These are phyloP conservation scores for Sclerospora graminicola DNA, from an alignment of 352 stramenopile genomes.

Conservation along the genomic window DNA sequence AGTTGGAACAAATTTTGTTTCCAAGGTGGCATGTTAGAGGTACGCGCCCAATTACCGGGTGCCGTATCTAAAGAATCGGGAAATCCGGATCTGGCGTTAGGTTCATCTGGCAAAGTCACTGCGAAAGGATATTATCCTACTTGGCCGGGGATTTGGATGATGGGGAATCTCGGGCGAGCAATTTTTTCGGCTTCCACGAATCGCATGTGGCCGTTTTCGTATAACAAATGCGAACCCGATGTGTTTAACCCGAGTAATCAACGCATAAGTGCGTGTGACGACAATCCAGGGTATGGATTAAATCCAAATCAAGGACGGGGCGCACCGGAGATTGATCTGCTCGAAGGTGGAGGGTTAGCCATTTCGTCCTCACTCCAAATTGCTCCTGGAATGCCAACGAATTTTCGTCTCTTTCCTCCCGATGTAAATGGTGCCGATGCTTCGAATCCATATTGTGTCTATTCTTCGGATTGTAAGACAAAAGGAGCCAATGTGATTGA, in stretches of 20 bases:
- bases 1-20: slow-evolving; percentile 93
- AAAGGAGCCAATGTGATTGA: slow-evolving; percentile 31
- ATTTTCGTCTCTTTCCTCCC: slow-evolving; percentile 15
- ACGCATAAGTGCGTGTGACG: slow-evolving; percentile 73
- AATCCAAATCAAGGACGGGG: slow-evolving; percentile 76
- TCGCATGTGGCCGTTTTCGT: slow-evolving; percentile 91
- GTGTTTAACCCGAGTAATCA: slow-evolving; percentile 24
- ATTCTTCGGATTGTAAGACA: slow-evolving; percentile 29
- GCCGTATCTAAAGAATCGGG: slow-evolving; percentile 30
- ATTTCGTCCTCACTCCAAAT: slow-evolving; percentile 84
- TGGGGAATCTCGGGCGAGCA: slow-evolving; percentile 88
- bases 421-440: not conserved
- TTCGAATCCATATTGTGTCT: slow-evolving; percentile 23
- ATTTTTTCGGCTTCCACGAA: slow-evolving; percentile 86
- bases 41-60: slow-evolving; percentile 78
- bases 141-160: slow-evolving; percentile 90
- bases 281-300: slow-evolving; percentile 85
- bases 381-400: slow-evolving; percentile 34
- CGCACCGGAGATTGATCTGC: slow-evolving; percentile 88
- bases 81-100: slow-evolving; percentile 28
- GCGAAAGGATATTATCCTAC: slow-evolving; percentile 36
- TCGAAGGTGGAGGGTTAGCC: slow-evolving; percentile 60
- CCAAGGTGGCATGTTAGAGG: slow-evolving; percentile 87
- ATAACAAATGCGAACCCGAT: slow-evolving; percentile 70
- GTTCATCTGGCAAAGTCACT: slow-evolving; percentile 12